Conservation (phyloP, 176 grass and related monocot species). For the Microstegium vimineum region DNA sequence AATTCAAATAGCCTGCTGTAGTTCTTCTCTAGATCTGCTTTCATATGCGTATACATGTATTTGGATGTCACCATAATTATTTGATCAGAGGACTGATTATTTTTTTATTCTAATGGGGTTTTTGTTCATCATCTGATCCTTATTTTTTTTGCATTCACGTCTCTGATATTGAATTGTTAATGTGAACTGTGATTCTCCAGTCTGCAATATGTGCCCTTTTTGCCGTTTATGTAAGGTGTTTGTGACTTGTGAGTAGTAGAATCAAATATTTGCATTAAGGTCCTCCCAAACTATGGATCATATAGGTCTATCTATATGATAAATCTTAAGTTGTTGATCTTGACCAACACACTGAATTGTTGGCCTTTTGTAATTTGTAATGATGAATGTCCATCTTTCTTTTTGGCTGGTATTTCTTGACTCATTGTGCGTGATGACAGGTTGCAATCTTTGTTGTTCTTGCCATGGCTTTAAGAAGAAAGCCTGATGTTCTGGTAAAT, state of each 20-base stretch:
- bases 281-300: not conserved
- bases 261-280: not conserved
- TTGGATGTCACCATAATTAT: not conserved
- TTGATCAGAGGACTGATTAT: not conserved
- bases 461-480: conserved; percentile 81
- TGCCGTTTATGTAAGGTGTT: not conserved
- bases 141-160: not conserved
- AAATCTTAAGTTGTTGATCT: not conserved
- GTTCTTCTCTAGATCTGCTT: not conserved
- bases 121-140: not conserved
- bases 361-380: not conserved
- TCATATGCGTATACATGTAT: not conserved
- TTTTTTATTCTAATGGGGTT: not conserved
- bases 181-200: not conserved
- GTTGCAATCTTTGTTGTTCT: conserved; percentile 94
- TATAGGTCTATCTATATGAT: not conserved
- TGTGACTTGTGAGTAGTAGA: not conserved
- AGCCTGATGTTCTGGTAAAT: conserved; percentile 60
- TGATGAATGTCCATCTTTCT: not conserved
- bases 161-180: not conserved
- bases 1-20: not conserved
- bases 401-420: conserved; percentile 16
- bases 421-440: conserved; percentile 30
- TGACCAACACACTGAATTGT: not conserved
- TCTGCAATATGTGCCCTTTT: not conserved